Conservation (phyloP, 805 yeast species). For the Kregervanrija fluxuum region DNA sequence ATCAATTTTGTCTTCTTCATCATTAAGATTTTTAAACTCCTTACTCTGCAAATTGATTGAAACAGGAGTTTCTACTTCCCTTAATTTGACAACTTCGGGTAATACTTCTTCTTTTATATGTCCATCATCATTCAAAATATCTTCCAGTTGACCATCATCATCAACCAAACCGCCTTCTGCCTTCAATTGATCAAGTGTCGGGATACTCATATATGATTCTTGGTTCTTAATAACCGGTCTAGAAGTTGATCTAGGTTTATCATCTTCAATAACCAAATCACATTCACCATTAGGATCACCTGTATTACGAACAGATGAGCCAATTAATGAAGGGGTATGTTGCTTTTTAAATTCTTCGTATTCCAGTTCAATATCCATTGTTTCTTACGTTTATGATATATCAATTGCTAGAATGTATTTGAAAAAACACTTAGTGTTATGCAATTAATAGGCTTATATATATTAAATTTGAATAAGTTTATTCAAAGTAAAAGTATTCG, state of each 20-base stretch:
- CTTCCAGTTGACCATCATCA: conserved; percentile 47
- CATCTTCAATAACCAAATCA: conserved; percentile 5
- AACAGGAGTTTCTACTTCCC: neutral
- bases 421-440: neutral
- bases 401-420: neutral
- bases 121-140: conserved; percentile 47
- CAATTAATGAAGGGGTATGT: conserved; percentile 44
- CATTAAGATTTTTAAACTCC: neutral
- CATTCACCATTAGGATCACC: conserved; percentile 15
- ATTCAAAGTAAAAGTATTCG: too few species aligned
- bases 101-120: conserved; percentile 42
- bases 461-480: too few species aligned
- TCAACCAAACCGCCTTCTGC: conserved; percentile 50
- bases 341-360: conserved; percentile 44
- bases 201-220: conserved; percentile 21
- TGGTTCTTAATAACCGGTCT: conserved; percentile 39
- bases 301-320: conserved; percentile 35
- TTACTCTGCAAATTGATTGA: neutral
- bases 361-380: conserved; percentile 47
- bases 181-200: conserved; percentile 28
- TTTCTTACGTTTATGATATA: neutral
- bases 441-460: neutral
- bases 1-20: conserved; percentile 2
- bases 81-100: conserved; percentile 19
- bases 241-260: conserved; percentile 23